Conservation (phyloP, 2,329 filamentous ascomycete species). For the Aspergillus pseudonomiae region DNA sequence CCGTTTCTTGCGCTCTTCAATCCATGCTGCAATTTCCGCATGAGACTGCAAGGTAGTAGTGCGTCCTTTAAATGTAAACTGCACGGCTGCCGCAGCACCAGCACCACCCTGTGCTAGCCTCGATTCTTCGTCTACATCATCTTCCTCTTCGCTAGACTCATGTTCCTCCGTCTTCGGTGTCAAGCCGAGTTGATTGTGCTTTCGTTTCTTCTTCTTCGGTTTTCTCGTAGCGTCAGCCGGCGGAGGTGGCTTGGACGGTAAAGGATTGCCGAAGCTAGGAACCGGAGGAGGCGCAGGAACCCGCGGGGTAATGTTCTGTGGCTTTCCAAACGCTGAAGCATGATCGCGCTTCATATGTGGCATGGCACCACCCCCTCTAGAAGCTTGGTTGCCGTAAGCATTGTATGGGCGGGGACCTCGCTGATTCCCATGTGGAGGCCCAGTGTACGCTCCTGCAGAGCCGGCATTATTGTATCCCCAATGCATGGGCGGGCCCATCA, state of each 20-base stretch:
- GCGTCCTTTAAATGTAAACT: slow-evolving; percentile 61
- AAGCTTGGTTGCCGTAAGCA: slow-evolving; percentile 24
- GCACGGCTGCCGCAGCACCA: slow-evolving; percentile 35
- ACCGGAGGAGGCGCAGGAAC: slow-evolving; percentile 47
- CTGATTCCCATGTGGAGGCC: slow-evolving; percentile 34
- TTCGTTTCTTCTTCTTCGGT: slow-evolving; percentile 46
- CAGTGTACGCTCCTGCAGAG: slow-evolving; percentile 51
- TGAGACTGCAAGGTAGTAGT: slow-evolving; percentile 56
- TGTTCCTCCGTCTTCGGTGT: slow-evolving; percentile 50
- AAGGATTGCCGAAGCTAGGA: slow-evolving; percentile 48
- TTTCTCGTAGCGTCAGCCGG: slow-evolving; percentile 39
- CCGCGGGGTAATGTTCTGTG: slow-evolving; percentile 32
- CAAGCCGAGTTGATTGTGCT: slow-evolving; percentile 51
- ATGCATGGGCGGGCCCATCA: slow-evolving; percentile 59
- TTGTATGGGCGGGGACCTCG: slow-evolving; percentile 29
- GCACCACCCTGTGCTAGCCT: slow-evolving; percentile 36
- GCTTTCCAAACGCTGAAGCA: slow-evolving; percentile 40
- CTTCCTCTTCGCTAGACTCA: slow-evolving; percentile 50
- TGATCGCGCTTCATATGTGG: slow-evolving; percentile 39
- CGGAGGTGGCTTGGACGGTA: slow-evolving; percentile 47
- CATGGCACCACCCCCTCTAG: slow-evolving; percentile 19
- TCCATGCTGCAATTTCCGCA: slow-evolving; percentile 76
- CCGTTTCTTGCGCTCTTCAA: slow-evolving; percentile 75
- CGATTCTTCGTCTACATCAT: slow-evolving; percentile 51
- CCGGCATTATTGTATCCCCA: slow-evolving; percentile 57